Conservation (phyloP, 2,329 filamentous ascomycete species). For the Penicillium palitans region DNA sequence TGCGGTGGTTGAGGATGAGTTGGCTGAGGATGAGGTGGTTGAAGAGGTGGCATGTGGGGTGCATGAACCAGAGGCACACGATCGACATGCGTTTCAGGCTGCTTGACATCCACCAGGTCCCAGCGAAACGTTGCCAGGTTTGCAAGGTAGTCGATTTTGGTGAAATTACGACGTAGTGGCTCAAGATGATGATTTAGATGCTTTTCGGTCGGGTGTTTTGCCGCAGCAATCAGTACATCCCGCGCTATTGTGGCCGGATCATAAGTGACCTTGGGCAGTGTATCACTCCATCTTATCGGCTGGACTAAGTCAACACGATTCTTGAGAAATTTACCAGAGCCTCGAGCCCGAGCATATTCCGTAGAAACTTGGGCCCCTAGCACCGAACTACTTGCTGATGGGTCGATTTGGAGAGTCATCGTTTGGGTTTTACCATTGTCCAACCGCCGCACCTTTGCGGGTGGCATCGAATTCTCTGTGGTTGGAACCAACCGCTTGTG, state of each 20-base stretch:
- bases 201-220: constrained; percentile 60
- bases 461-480: not conserved
- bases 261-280: constrained; percentile 53
- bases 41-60: not conserved
- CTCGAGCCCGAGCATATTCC: not conserved
- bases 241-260: constrained; percentile 63
- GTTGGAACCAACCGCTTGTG: not conserved
- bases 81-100: not conserved
- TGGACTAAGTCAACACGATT: constrained; percentile 44
- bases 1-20: not conserved
- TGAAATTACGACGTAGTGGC: constrained; percentile 45
- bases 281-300: constrained; percentile 43
- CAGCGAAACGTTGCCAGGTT: constrained; percentile 62
- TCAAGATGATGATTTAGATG: constrained; percentile 62
- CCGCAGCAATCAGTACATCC: constrained; percentile 62
- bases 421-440: not conserved
- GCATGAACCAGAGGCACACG: constrained; percentile 16
- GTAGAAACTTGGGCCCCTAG: constrained; percentile 7
- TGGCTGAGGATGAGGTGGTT: not conserved
- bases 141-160: constrained; percentile 45
- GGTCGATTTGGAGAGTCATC: not conserved
- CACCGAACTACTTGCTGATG: constrained; percentile 7
- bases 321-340: constrained; percentile 26
- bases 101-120: constrained; percentile 56
- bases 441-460: not conserved